A percentile compares a stretch with the other conserved stretches of the same genome.
These are phyloP conservation scores for Yamagishiella unicocca DNA, from an alignment of 139 green algal species.

Conservation along the genomic window DNA sequence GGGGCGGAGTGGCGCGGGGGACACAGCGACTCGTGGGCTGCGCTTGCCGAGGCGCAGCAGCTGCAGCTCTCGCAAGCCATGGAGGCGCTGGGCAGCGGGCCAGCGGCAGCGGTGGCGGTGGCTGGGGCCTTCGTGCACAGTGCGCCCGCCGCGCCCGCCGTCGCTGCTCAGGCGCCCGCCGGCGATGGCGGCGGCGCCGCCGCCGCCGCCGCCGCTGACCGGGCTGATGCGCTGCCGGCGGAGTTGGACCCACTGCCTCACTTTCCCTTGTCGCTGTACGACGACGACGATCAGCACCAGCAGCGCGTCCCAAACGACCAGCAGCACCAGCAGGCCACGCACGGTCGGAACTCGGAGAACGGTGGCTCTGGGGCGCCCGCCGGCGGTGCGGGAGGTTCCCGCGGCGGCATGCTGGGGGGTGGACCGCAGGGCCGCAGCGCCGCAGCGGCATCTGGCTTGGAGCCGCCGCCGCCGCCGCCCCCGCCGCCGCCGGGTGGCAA, in stretches of 20 bases:
- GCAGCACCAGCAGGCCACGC: not conserved
- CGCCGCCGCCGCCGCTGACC: not conserved
- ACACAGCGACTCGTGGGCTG: not conserved
- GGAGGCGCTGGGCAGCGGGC: not conserved
- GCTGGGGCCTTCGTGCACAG: too few relatives aligned
- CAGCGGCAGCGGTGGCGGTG: not conserved
- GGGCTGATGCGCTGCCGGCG: not conserved
- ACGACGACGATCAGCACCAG: constrained; percentile 25
- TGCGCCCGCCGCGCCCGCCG: too few relatives aligned
- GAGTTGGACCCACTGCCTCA: constrained; percentile 42
- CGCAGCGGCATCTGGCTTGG: not conserved
- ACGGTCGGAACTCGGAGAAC: not conserved
- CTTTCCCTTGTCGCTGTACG: constrained; percentile 49
- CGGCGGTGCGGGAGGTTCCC: not conserved
- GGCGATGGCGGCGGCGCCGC: not conserved
- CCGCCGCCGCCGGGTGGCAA: not conserved
- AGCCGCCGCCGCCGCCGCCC: not conserved
- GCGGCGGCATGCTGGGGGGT: not conserved
- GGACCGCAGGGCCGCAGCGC: not conserved
- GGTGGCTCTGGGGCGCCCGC: not conserved
- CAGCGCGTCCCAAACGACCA: not conserved
- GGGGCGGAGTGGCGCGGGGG: not conserved
- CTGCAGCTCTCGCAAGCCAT: constrained; percentile 35
- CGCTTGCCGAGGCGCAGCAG: constrained; percentile 43
- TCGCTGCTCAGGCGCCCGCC: not conserved